Evolutionary conservation across 2,329 filamentous ascomycete species (phyloP).

Genomic region (Xylaria sp.): DNA sequence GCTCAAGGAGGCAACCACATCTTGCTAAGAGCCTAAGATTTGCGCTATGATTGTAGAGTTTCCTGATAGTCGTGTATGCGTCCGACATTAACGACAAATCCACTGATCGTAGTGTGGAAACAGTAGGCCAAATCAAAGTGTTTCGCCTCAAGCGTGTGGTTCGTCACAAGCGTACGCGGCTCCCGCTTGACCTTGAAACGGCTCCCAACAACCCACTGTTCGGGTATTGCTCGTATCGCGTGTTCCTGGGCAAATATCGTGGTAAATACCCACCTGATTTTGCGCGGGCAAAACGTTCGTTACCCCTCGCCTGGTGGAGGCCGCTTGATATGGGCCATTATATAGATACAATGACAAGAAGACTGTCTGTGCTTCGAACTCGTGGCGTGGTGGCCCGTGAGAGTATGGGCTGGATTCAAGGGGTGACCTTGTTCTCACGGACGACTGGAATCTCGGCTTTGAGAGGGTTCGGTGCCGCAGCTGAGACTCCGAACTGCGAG

Average conservation of each 20-base stretch:
- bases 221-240: background rate
- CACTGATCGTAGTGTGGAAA: background rate
- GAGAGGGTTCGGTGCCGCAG: background rate
- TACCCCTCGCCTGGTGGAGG: background rate
- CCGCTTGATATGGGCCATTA: background rate
- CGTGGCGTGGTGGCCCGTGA: background rate
- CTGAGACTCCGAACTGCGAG: background rate
- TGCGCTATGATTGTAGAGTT: background rate
- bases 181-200: background rate
- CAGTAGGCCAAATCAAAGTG: background rate
- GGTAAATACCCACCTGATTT: too few relatives aligned
- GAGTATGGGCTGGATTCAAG: background rate
- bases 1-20: background rate
- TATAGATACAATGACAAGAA: background rate
- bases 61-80: background rate
- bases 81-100: background rate
- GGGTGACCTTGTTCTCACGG: background rate
- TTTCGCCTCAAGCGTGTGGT: too few relatives aligned
- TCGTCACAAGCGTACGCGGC: background rate
- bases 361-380: background rate
- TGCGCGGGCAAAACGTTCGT: background rate
- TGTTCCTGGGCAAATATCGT: background rate
- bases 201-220: background rate
- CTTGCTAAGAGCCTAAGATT: too few relatives aligned
- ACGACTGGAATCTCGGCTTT: background rate